Evolutionary conservation across 768 basidiomycete species (phyloP), one percentile per base, ranked within the genome.

Genomic region (Mycena polygramma): DNA sequence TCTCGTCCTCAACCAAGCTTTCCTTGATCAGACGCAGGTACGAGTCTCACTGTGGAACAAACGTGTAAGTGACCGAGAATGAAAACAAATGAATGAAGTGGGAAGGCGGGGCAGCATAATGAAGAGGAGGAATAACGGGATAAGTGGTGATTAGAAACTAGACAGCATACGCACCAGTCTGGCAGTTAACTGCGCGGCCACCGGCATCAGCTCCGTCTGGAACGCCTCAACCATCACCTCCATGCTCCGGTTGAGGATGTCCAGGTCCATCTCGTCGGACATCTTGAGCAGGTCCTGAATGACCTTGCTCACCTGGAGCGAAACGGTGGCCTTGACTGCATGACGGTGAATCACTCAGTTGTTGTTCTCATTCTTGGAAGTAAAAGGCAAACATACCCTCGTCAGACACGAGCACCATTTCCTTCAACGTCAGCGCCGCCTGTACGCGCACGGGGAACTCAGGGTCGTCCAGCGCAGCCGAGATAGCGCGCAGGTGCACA

Each of bases 221-320:
- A 94, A 97, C 49, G 88, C 88, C 73, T 94, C 90, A 19, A 96
- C 95, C 89, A 97, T 91, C 30, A 89, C 88, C 75, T 95, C 93
- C 91, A 95, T 94, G 75, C 92, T 89, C 70, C 83, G 85, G 76
- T 94, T 95, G 64, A 96, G 84, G 57, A 94, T 87, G 77, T 97
- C 95, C 52, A 97, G 82, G 78, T 97, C 95, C 53, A 94, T 95
- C 80, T 96, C 94, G 77, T 96, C 93, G n/a, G 93, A 90, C 52
- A 97, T 85, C 78, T 94, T 94, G 74, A 96, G 87, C n/a, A 96
- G 83, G 77, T 93, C 94, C 84, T 95, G 93, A 67, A 97, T 90
- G 78, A 97, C 93, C 79, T 95, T 94, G 57, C 91, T 94, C 48
- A 96, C 92, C 75, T 91, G 90, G 14, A 92, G 90, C 2, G 89